Percentiles rank a stretch among this genome's conserved stretches.
Evolutionary conservation across 1,139 yeast species (phyloP).

Genomic region (Pichia norvegensis): DNA sequence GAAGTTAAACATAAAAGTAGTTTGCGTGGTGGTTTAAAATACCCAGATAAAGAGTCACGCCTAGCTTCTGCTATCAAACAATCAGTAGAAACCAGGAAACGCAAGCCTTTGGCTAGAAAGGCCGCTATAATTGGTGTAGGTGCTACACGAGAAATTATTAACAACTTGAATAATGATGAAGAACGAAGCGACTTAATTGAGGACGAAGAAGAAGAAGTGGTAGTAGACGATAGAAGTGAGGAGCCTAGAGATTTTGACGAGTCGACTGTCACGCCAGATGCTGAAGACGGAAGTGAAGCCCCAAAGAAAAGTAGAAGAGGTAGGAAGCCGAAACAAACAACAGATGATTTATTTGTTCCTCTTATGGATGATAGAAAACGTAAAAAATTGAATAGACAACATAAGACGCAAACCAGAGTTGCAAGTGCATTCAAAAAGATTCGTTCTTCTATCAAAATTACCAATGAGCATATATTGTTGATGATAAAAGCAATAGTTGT

Average conservation of each 20-base stretch:
- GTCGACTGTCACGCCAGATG: background rate
- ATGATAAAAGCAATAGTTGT: conserved; percentile 46
- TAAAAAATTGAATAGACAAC: conserved; percentile 17
- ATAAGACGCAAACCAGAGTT: conserved; percentile 17
- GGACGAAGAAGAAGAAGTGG: background rate
- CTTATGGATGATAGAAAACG: conserved; percentile 25
- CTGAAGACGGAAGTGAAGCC: background rate
- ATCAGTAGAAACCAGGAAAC: background rate
- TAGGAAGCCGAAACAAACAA: conserved; percentile 1
- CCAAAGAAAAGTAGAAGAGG: background rate
- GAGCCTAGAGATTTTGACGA: background rate
- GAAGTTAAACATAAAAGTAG: conserved; percentile 6
- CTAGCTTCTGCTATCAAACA: conserved; percentile 8
- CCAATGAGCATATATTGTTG: conserved; percentile 21
- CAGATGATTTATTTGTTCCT: conserved; percentile 20
- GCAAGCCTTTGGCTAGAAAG: background rate
- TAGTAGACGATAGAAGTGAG: background rate
- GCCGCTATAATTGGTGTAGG: background rate
- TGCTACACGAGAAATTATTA: background rate
- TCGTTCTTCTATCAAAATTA: conserved; percentile 20
- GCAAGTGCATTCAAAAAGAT: conserved; percentile 22
- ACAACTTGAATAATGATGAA: background rate
- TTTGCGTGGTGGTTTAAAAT: conserved; percentile 9
- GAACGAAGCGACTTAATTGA: too few species aligned
- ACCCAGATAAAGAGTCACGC: conserved; percentile 11